phyloP scores from a whole-genome alignment of 768 basidiomycete species.

The Auriscalpium orientale region DNA sequence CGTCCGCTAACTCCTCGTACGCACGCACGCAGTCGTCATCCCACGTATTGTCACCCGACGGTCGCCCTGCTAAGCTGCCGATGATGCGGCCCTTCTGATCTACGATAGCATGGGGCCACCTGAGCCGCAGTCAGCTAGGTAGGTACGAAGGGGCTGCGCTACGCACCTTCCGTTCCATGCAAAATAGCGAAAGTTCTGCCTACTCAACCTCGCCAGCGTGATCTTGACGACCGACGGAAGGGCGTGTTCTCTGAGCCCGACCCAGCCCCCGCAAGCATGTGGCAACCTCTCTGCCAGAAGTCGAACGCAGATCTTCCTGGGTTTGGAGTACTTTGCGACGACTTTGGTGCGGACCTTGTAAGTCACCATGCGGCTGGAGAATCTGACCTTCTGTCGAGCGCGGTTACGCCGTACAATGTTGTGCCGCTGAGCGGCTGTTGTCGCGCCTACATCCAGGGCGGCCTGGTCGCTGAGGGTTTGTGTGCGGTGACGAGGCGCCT shows the following conservation, averaged over 20 bases:
- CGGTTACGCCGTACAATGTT: not conserved
- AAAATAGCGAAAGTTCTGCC: not conserved
- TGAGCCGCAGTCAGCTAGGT: not conserved
- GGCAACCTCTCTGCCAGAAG: not conserved
- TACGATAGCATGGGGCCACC: not conserved
- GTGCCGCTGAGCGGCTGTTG: not conserved
- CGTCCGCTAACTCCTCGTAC: not conserved
- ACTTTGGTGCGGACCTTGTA: not conserved
- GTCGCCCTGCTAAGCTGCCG: not conserved
- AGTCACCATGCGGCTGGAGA: not conserved
- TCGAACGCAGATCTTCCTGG: not conserved
- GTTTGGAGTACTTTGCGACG: not conserved
- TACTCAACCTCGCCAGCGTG: not conserved
- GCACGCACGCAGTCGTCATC: not conserved
- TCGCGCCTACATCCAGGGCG: not conserved
- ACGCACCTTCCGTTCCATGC: not conserved
- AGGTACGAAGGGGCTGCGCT: not conserved
- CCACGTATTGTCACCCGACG: not conserved
- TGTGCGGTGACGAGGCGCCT: not conserved
- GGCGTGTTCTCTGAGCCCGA: not conserved
- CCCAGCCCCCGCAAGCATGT: not conserved
- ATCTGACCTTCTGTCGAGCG: not conserved
- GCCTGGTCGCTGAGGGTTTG: not conserved
- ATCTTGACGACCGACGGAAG: not conserved
- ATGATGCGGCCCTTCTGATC: not conserved